A percentile compares a stretch with the other conserved stretches of the same genome.
These are phyloP conservation scores for Golubevia pallescens DNA, from an alignment of 1,284 basidiomycete genomes.

Conservation along the genomic window DNA sequence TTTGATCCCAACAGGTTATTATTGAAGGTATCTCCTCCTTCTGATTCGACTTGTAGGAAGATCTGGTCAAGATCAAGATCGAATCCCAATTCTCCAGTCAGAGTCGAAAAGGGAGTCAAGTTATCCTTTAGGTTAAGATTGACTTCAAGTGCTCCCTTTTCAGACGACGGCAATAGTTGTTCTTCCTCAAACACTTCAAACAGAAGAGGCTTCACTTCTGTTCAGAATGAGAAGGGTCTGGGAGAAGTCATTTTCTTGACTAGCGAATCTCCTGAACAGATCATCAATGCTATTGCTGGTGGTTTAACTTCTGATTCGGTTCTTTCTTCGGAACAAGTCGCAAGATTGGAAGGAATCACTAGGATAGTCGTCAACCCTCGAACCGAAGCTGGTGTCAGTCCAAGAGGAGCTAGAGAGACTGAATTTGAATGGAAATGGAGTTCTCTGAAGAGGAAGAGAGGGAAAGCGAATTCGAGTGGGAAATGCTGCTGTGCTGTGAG, in stretches of 20 bases:
- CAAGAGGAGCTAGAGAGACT: slow-evolving; percentile 21
- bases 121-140: too few species aligned
- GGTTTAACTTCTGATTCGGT: slow-evolving; percentile 4
- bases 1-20: slow-evolving; percentile 22
- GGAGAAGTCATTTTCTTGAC: slow-evolving; percentile 26
- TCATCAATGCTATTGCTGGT: too few species aligned
- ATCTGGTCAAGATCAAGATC: too few species aligned
- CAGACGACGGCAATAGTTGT: too few species aligned
- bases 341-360: slow-evolving; percentile 27
- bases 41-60: slow-evolving; percentile 9
- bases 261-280: too few species aligned
- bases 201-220: too few species aligned
- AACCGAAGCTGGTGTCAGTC: neutral
- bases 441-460: slow-evolving; percentile 8
- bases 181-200: too few species aligned
- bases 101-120: too few species aligned
- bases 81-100: too few species aligned
- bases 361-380: slow-evolving; percentile 19
- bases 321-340: slow-evolving; percentile 17
- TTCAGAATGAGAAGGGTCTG: neutral
- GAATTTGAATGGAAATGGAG: slow-evolving; percentile 38
- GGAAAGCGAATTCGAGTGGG: neutral
- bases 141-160: too few species aligned
- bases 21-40: slow-evolving; percentile 25
- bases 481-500: slow-evolving; percentile 20